Base-by-base conservation (phyloP, 192 early-diverging fungal species). In the Umbelopsis sp. region DNA sequence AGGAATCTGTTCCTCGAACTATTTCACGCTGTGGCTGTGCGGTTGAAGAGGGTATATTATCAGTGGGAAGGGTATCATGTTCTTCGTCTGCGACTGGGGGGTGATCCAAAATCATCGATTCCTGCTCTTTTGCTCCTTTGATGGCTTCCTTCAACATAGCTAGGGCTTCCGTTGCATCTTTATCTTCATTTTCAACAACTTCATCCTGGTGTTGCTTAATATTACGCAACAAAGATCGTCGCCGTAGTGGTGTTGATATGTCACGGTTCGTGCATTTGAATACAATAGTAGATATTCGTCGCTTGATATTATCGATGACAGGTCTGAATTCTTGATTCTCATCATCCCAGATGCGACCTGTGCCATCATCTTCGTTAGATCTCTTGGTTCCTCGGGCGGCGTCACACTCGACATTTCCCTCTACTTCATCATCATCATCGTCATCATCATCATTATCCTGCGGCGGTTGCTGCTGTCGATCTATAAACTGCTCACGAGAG, bases 301-400 rank as follows among this genome's bases (percentile, higher is more conserved):
- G 56, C 26, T 62, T 62, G 29, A 62, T 62, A 20, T 29, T 34
- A 34, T 62, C 56, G 31, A 62, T 62, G 12, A 62, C 56, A 1
- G 56, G 56, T 62, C 56, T 32, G 31, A 62, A 62, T 62, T 62
- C 56, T 20, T 62, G 24, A n/a, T 62, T 62, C 56, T 62, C 29
- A 7, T 62, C 56, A 20, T 62, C 56, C 31, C 54, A 32, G 0
- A 32, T 29, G 31, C 31, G 56, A 5, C 47, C 45, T 16, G 3
- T n/a, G 14, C 31, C 31, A 29, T 62, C 56, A 6, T 62, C 52
- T 22, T 1, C 50, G 11, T 26, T 36, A 2, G 29, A 20, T 62
- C 56, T 36, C 17, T 62, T 62, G 1, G 26, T 29, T 62, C 56
- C 56, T 62, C 56, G 26, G 5, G 38, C 8, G 12, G 4, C n/a